Percentiles rank a stretch among this genome's conserved stretches.
Conservation (phyloP, 192 early-diverging fungal genomes). For the Backusella luteola region DNA sequence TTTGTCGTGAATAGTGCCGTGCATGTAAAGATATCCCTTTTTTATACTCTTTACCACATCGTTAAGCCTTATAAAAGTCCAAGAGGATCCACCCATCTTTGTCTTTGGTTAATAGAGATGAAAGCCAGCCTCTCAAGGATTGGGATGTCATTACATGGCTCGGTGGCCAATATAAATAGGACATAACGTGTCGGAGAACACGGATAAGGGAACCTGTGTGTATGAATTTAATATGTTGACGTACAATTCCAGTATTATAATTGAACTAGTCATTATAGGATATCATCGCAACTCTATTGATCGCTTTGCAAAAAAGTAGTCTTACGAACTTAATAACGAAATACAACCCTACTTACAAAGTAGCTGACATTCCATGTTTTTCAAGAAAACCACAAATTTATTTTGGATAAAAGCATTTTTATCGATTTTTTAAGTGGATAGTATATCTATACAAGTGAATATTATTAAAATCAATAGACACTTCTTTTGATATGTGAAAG, state of each 20-base stretch:
- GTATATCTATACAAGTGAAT: not conserved
- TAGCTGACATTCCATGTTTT: not conserved
- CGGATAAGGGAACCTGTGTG: not conserved
- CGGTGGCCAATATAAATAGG: not conserved
- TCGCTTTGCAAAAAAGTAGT: not conserved
- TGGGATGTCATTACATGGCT: slow-evolving; percentile 9
- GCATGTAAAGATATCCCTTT: not conserved
- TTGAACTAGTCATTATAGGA: not conserved
- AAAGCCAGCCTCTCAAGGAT: slow-evolving; percentile 12
- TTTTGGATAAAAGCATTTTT: not conserved
- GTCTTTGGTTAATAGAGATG: slow-evolving; percentile 5
- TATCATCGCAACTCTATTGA: slow-evolving; percentile 9
- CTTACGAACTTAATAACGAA: too few species aligned
- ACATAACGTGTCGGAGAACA: slow-evolving; percentile 11
- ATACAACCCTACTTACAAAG: not conserved
- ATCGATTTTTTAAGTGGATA: too few species aligned
- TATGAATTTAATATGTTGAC: slow-evolving; percentile 9
- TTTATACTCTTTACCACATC: slow-evolving; percentile 4
- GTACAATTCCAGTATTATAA: not conserved
- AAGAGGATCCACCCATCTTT: slow-evolving; percentile 1
- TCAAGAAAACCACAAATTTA: not conserved
- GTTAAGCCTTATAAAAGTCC: slow-evolving; percentile 12
- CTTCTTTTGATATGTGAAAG: not conserved
- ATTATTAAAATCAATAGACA: not conserved
- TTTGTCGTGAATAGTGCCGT: too few species aligned